These are phyloP conservation scores for Malus hybrid DNA, from an alignment of 331 rosid genomes.

Conservation along the genomic window DNA sequence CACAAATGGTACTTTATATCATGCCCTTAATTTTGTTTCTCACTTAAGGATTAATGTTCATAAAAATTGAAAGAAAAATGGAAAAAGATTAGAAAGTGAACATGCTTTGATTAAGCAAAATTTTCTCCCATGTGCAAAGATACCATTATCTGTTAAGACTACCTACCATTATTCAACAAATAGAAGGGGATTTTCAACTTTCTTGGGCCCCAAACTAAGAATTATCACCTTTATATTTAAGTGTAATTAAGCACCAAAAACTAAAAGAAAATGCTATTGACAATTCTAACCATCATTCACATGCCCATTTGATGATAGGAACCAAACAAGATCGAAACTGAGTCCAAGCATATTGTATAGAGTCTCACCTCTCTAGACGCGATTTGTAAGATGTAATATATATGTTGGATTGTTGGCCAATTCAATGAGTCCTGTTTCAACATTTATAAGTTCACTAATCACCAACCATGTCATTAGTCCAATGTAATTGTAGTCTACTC, in stretches of 20 bases:
- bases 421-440: no score
- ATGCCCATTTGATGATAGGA: no score
- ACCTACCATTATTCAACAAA: conserved; percentile 22
- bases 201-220: conserved; percentile 16
- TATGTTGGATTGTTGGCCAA: no score
- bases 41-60: background rate
- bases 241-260: background rate
- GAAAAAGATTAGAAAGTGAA: background rate
- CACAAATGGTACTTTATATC: no score
- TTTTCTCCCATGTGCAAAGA: conserved; percentile 42
- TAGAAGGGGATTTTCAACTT: conserved; percentile 20
- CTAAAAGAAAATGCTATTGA: background rate
- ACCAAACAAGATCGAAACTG: no score
- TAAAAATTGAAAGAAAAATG: background rate
- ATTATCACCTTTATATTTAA: background rate
- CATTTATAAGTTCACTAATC: no score
- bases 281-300: background rate
- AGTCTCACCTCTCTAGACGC: no score
- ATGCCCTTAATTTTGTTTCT: no score
- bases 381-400: no score
- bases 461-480: no score
- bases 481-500: no score
- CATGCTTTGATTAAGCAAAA: background rate
- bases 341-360: no score
- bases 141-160: conserved; percentile 16